phyloP scores from a whole-genome alignment of 129 eudicot genomes.

The Dittrichia graveolens region DNA sequence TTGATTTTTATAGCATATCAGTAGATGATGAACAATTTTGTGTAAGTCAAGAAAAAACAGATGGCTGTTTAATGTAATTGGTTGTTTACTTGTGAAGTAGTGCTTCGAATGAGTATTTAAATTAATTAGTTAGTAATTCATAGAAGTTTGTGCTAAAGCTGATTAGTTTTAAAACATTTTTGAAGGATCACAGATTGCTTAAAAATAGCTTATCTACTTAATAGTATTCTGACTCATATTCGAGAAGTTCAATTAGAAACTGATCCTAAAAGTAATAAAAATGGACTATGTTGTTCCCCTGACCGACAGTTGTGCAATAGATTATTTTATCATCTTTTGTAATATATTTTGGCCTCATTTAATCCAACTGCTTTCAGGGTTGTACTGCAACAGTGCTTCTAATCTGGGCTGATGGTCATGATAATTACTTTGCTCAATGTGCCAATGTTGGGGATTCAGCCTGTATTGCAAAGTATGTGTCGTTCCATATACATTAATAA shows the following conservation, averaged over 20 bases:
- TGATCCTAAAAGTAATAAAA: background rate
- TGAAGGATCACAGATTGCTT: constrained; percentile 8
- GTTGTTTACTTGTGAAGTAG: background rate
- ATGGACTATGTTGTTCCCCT: background rate
- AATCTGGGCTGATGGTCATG: constrained; percentile 78
- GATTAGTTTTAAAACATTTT: background rate
- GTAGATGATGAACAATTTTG: background rate
- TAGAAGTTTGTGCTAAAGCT: constrained; percentile 3
- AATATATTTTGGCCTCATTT: constrained; percentile 18
- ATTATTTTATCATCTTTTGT: constrained; percentile 15
- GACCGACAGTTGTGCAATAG: background rate
- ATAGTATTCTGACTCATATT: background rate
- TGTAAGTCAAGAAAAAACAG: background rate
- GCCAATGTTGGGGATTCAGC: constrained; percentile 99
- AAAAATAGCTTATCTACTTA: background rate
- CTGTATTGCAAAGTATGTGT: constrained; percentile 79
- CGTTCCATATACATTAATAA: background rate
- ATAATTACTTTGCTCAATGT: constrained; percentile 82
- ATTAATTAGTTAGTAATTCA: background rate
- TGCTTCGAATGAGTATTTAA: background rate
- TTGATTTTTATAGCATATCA: background rate
- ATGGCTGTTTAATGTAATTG: background rate
- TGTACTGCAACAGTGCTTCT: constrained; percentile 98
- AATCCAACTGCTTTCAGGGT: constrained; percentile 62
- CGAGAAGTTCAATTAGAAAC: constrained; percentile 11